phyloP scores from a whole-genome alignment of 768 basidiomycete species.

The Termitomyces sp. region DNA sequence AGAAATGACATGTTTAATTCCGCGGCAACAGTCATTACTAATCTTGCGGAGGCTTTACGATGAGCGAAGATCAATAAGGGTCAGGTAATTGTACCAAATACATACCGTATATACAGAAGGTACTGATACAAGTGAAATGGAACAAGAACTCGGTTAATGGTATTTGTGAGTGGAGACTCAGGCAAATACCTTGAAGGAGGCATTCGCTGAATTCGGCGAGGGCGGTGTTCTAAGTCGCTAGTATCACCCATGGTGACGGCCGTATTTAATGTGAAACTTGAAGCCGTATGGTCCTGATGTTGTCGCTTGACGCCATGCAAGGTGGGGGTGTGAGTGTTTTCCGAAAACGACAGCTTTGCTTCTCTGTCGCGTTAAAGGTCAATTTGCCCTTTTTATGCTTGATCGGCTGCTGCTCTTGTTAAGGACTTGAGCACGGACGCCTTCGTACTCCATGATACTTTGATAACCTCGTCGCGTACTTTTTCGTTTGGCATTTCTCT shows the following conservation, averaged over 20 bases:
- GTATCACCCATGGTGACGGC: too few relatives aligned
- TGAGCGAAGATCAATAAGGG: not conserved
- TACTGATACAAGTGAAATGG: not conserved
- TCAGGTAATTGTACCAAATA: not conserved
- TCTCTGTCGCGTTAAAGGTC: not conserved
- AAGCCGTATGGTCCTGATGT: too few relatives aligned
- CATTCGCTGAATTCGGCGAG: not conserved
- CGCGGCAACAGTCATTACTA: too few relatives aligned
- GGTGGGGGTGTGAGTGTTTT: not conserved
- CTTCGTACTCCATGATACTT: too few relatives aligned
- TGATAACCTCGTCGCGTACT: not conserved
- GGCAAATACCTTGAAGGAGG: not conserved
- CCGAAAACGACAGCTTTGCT: not conserved
- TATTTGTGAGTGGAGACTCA: not conserved
- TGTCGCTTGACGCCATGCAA: not conserved
- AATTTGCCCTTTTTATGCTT: not conserved
- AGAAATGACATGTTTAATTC: not conserved
- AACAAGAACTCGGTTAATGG: not conserved
- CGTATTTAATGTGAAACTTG: too few relatives aligned
- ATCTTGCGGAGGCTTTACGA: not conserved
- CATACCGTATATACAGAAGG: not conserved
- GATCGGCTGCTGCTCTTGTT: not conserved
- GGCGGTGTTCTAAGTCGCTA: not conserved
- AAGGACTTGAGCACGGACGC: too few relatives aligned
- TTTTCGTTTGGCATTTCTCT: too few relatives aligned